phyloP scores from a whole-genome alignment of 2,329 filamentous ascomycete genomes.

The Exophiala alcalophila region DNA sequence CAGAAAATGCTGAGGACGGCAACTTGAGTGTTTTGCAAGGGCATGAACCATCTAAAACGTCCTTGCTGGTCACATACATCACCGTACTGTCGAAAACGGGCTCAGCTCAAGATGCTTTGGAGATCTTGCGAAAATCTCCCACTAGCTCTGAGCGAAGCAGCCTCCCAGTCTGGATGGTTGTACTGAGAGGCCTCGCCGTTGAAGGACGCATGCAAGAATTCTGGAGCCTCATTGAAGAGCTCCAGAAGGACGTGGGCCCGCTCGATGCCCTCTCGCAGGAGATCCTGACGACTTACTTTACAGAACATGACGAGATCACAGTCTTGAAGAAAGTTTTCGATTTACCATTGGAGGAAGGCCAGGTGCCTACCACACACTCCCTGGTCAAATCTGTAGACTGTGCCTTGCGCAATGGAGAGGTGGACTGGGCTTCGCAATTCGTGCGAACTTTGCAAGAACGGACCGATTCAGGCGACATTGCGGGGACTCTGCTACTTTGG shows the following conservation, averaged over 20 bases:
- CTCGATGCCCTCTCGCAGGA: slow-evolving; percentile 43
- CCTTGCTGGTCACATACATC: slow-evolving; percentile 42
- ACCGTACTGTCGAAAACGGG: slow-evolving; percentile 55
- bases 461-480: slow-evolving; percentile 21
- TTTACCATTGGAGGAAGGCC: slow-evolving; percentile 47
- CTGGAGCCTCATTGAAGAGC: slow-evolving; percentile 26
- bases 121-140: slow-evolving; percentile 45
- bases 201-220: slow-evolving; percentile 46
- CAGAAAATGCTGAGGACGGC: slow-evolving; percentile 4
- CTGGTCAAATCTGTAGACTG: slow-evolving; percentile 59
- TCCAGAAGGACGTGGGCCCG: slow-evolving; percentile 30
- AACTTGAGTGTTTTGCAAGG: slow-evolving; percentile 2
- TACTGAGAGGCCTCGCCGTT: slow-evolving; percentile 53
- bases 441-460: slow-evolving; percentile 17
- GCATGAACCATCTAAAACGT: slow-evolving; percentile 9
- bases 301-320: slow-evolving; percentile 54
- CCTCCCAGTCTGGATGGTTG: slow-evolving; percentile 53
- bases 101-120: slow-evolving; percentile 53
- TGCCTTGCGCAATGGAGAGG: slow-evolving; percentile 57
- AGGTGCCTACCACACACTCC: slow-evolving; percentile 45
- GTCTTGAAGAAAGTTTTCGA: slow-evolving; percentile 67
- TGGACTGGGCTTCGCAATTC: slow-evolving; percentile 57
- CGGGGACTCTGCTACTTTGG: slow-evolving; percentile 70
- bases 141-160: slow-evolving; percentile 32
- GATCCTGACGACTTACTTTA: slow-evolving; percentile 62